Evolutionary conservation across 2,329 filamentous ascomycete genomes (phyloP).

Genomic region (Neofusicoccum kwambonambiense): DNA sequence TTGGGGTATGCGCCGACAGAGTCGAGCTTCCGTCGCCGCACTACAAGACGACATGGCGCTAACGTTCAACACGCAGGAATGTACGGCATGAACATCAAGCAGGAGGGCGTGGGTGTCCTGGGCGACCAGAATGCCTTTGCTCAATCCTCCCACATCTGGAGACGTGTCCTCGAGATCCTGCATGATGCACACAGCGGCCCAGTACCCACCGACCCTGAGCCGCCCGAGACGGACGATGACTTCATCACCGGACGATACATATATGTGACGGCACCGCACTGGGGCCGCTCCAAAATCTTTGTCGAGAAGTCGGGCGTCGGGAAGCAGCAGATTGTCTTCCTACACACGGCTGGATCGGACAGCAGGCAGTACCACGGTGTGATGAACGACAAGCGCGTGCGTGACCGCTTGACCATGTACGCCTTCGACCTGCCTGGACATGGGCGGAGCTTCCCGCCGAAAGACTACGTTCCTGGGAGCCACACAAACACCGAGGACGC

Average conservation of each 20-base stretch:
- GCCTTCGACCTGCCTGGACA: slow-evolving; percentile 53
- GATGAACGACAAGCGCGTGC: slow-evolving; percentile 50
- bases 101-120: slow-evolving; percentile 48
- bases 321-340: slow-evolving; percentile 46
- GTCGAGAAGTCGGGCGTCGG: slow-evolving; percentile 50
- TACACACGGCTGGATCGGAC: slow-evolving; percentile 50
- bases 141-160: slow-evolving; percentile 48
- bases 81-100: slow-evolving; percentile 48
- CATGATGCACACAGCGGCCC: slow-evolving; percentile 50
- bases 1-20: slow-evolving; percentile 36
- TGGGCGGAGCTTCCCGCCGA: slow-evolving; percentile 48
- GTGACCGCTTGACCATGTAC: slow-evolving; percentile 49
- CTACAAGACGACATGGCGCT: neutral
- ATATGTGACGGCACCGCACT: slow-evolving; percentile 47
- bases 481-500: slow-evolving; percentile 50
- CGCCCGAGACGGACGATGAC: slow-evolving; percentile 27
- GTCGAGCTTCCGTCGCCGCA: neutral
- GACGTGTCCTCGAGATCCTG: slow-evolving; percentile 48
- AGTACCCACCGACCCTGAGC: slow-evolving; percentile 34
- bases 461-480: slow-evolving; percentile 42
- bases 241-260: slow-evolving; percentile 49
- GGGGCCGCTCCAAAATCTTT: slow-evolving; percentile 52
- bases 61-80: slow-evolving; percentile 24
- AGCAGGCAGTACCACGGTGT: slow-evolving; percentile 52
- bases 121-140: slow-evolving; percentile 48